These are phyloP conservation scores for Arabis alpina DNA, from an alignment of 345 rosid species.

Conservation along the genomic window DNA sequence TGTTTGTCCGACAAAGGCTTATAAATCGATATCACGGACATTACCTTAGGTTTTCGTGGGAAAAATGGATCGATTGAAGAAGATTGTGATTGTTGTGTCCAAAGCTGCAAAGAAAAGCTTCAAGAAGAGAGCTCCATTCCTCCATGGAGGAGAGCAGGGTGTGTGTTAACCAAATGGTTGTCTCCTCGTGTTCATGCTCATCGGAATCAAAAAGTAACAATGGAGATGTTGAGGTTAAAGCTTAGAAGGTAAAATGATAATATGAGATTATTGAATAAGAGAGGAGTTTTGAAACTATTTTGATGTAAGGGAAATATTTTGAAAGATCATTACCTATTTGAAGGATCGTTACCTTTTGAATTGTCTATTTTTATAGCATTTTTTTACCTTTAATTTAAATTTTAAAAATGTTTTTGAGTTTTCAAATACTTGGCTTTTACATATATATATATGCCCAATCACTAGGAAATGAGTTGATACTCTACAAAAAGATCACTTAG, in stretches of 20 bases:
- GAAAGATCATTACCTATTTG: too few species aligned
- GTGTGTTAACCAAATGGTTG: slow-evolving; percentile 75
- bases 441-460: too few species aligned
- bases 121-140: slow-evolving; percentile 84
- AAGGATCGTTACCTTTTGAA: too few species aligned
- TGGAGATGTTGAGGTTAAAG: background rate
- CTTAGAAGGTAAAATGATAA: background rate
- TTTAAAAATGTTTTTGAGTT: too few species aligned
- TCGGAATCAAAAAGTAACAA: background rate
- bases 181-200: slow-evolving; percentile 46
- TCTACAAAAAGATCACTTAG: too few species aligned
- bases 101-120: slow-evolving; percentile 80
- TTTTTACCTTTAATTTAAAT: too few species aligned
- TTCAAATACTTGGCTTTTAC: too few species aligned
- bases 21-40: slow-evolving; percentile 54
- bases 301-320: too few species aligned
- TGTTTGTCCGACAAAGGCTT: slow-evolving; percentile 64
- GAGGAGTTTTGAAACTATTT: background rate
- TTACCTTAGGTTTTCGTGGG: slow-evolving; percentile 77
- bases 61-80: slow-evolving; percentile 59
- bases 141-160: slow-evolving; percentile 78
- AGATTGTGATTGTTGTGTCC: slow-evolving; percentile 55
- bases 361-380: background rate
- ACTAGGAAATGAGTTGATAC: too few species aligned
- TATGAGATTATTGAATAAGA: background rate